These are phyloP conservation scores for Tetrahymena elliotti DNA, from an alignment of 73 alveolate species.

Conservation along the genomic window DNA sequence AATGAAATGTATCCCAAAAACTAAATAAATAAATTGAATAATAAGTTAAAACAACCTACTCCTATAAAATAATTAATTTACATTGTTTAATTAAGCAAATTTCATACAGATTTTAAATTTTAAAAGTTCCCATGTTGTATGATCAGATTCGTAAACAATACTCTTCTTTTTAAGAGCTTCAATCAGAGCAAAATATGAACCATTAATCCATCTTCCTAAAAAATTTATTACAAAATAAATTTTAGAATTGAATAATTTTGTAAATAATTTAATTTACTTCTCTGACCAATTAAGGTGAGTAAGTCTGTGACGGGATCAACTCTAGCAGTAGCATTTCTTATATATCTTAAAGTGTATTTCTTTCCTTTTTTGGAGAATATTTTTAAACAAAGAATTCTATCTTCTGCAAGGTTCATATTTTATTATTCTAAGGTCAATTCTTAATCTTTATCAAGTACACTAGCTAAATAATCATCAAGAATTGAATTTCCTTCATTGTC, in stretches of 20 bases:
- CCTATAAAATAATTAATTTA: not conserved
- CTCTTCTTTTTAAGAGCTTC: not conserved
- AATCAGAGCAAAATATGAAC: constrained; percentile 47
- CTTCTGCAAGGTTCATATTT: constrained; percentile 59
- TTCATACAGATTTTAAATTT: not conserved
- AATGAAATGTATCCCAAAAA: not conserved
- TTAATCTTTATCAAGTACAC: not conserved
- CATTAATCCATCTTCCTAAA: constrained; percentile 57
- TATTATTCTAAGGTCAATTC: constrained; percentile 36
- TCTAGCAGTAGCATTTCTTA: constrained; percentile 45
- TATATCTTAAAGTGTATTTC: constrained; percentile 30
- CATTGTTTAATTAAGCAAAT: not conserved
- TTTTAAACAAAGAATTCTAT: constrained; percentile 53
- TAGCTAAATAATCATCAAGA: not conserved
- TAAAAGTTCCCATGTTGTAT: not conserved
- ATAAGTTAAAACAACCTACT: not conserved
- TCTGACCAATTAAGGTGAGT: constrained; percentile 29
- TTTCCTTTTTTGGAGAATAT: constrained; percentile 58
- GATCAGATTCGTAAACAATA: not conserved
- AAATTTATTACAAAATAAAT: not conserved
- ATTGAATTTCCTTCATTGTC: not conserved
- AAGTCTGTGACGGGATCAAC: constrained; percentile 51
- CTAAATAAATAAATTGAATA: not conserved
- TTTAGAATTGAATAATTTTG: not conserved
- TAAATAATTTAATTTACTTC: constrained; percentile 24